A percentile compares a stretch with the other conserved stretches of the same genome.
These are phyloP conservation scores for Westerdykella ornata DNA, from an alignment of 2,329 filamentous ascomycete genomes.

Conservation along the genomic window DNA sequence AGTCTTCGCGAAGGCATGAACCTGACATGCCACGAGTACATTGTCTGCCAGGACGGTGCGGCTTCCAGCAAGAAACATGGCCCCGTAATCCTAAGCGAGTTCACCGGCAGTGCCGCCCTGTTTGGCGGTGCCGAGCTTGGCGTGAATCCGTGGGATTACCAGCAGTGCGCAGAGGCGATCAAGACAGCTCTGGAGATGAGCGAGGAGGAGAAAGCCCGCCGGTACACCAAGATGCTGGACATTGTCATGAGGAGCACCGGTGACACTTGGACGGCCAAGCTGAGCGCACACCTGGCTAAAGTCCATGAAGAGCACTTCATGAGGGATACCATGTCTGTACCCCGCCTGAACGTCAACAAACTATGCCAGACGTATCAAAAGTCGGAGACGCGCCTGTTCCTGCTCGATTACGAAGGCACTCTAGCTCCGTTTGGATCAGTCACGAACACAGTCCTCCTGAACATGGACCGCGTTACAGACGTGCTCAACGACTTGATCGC, in stretches of 20 bases:
- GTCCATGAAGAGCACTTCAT: slow-evolving; percentile 79
- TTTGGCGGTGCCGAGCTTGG: slow-evolving; percentile 75
- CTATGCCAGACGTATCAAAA: slow-evolving; percentile 61
- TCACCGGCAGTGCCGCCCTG: slow-evolving; percentile 83
- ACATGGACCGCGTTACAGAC: slow-evolving; percentile 77
- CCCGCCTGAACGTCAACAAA: slow-evolving; percentile 65
- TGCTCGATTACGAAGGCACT: slow-evolving; percentile 91
- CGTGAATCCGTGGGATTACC: slow-evolving; percentile 94
- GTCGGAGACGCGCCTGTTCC: slow-evolving; percentile 67
- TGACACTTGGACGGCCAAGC: slow-evolving; percentile 74
- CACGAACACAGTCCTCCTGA: slow-evolving; percentile 76
- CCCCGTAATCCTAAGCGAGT: slow-evolving; percentile 87
- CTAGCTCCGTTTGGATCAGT: slow-evolving; percentile 81
- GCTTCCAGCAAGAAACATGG: slow-evolving; percentile 69
- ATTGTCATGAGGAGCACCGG: slow-evolving; percentile 77
- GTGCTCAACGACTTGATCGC: slow-evolving; percentile 73
- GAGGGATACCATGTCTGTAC: slow-evolving; percentile 78
- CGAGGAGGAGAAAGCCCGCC: slow-evolving; percentile 62
- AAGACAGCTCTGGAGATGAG: slow-evolving; percentile 75
- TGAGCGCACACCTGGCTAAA: slow-evolving; percentile 62
- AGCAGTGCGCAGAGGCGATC: slow-evolving; percentile 79
- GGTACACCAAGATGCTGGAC: slow-evolving; percentile 68
- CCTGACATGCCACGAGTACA: slow-evolving; percentile 86
- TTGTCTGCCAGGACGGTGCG: slow-evolving; percentile 84
- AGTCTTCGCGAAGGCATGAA: slow-evolving; percentile 98